Evolutionary conservation across 257 asterid species (phyloP).

Genomic region (Datura wrightii): DNA sequence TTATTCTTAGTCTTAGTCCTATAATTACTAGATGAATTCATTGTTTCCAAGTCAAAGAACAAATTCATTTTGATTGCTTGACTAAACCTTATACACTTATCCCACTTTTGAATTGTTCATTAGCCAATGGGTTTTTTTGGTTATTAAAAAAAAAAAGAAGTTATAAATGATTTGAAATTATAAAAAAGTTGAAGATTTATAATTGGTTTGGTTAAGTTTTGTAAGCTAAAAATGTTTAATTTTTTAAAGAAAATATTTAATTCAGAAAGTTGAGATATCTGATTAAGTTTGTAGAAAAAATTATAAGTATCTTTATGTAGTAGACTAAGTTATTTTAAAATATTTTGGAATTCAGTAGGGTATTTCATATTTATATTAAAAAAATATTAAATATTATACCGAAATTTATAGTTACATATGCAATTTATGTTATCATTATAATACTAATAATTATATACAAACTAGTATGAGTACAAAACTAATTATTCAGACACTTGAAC

Average conservation of each 20-base stretch:
- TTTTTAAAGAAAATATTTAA: neutral
- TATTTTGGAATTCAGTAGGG: too few relatives aligned
- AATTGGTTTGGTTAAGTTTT: neutral
- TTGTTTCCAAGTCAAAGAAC: slow-evolving; percentile 28
- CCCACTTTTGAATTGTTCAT: neutral
- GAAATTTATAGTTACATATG: too few relatives aligned
- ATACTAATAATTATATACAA: too few relatives aligned
- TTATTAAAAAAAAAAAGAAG: neutral
- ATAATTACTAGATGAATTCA: neutral
- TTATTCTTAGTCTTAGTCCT: neutral
- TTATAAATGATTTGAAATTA: neutral
- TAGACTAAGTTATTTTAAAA: too few relatives aligned
- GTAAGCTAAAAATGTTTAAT: neutral
- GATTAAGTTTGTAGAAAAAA: neutral
- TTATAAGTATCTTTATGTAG: too few relatives aligned
- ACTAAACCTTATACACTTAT: neutral
- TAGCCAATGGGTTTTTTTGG: neutral
- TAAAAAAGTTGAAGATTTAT: neutral
- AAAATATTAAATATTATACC: too few relatives aligned
- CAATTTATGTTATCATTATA: too few relatives aligned
- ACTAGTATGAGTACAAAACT: too few relatives aligned
- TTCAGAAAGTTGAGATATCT: neutral
- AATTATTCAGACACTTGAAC: too few relatives aligned
- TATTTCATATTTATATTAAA: too few relatives aligned
- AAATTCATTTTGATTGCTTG: slow-evolving; percentile 5